These are phyloP conservation scores for Fusarium transvaalense DNA, from an alignment of 2,329 filamentous ascomycete species.

Conservation along the genomic window DNA sequence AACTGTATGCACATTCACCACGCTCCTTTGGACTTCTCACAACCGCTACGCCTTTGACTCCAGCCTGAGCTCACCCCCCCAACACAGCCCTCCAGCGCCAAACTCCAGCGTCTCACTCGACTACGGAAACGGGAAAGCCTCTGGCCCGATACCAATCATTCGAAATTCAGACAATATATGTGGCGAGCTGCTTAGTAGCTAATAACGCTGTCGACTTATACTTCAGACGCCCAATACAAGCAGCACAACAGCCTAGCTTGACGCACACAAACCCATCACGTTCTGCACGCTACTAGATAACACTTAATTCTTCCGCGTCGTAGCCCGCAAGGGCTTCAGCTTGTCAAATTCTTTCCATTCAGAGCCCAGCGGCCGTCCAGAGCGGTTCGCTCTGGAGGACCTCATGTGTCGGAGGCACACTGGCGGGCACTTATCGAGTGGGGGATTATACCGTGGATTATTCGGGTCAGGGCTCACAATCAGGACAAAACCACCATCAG, in stretches of 20 bases:
- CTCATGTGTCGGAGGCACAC: slow-evolving; percentile 78
- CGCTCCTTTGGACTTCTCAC: slow-evolving; percentile 45
- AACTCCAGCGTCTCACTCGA: slow-evolving; percentile 44
- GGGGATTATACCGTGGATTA: slow-evolving; percentile 82
- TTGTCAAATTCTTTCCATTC: slow-evolving; percentile 70
- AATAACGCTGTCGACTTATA: slow-evolving; percentile 48
- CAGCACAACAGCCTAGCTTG: slow-evolving; percentile 38
- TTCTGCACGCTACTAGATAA: slow-evolving; percentile 44
- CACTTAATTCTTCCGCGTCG: slow-evolving; percentile 51
- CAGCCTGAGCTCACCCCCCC: slow-evolving; percentile 40
- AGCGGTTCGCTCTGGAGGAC: slow-evolving; percentile 82
- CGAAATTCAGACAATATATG: slow-evolving; percentile 43
- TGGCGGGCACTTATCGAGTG: slow-evolving; percentile 80
- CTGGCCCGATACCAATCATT: slow-evolving; percentile 45
- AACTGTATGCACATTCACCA: slow-evolving; percentile 38
- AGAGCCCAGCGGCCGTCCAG: slow-evolving; percentile 77
- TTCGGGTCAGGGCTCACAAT: slow-evolving; percentile 74
- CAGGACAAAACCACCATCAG: slow-evolving; percentile 72
- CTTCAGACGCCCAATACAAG: slow-evolving; percentile 40
- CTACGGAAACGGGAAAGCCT: slow-evolving; percentile 49
- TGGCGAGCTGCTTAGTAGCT: slow-evolving; percentile 45
- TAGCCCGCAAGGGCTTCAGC: slow-evolving; percentile 67
- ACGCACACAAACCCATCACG: slow-evolving; percentile 47
- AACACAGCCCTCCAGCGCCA: slow-evolving; percentile 43
- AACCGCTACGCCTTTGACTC: slow-evolving; percentile 41